phyloP scores from a whole-genome alignment of 805 yeast genomes.

The Suhomyces emberorum region DNA sequence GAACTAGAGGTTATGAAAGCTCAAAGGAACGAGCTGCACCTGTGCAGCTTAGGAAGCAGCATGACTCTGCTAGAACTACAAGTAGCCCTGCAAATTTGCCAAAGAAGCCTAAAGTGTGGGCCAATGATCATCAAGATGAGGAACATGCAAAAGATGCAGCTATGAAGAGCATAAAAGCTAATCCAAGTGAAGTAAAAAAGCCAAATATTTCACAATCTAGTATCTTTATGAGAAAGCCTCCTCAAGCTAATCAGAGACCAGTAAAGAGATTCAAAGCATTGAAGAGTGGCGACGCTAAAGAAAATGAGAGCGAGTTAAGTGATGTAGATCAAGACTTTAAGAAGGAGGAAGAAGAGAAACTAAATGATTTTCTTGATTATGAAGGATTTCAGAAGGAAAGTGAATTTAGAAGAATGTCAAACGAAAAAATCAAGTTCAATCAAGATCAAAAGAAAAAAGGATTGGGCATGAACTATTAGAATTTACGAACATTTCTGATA shows the following conservation, averaged over 20 bases:
- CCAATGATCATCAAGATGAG: not conserved
- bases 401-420: conserved; percentile 5
- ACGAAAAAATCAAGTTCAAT: conserved; percentile 3
- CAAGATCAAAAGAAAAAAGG: conserved; percentile 2
- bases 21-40: not conserved
- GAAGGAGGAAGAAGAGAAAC: conserved; percentile 10
- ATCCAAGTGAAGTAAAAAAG: not conserved
- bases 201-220: not conserved
- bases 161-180: too few species aligned
- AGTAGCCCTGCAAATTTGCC: not conserved
- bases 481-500: too few species aligned
- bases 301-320: conserved; percentile 23
- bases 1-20: not conserved
- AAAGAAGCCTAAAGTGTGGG: not conserved
- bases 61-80: not conserved
- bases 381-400: conserved; percentile 9
- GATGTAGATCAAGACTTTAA: conserved; percentile 21
- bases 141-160: too few species aligned
- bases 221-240: conserved; percentile 11
- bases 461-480: conserved; percentile 8
- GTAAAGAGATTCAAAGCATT: conserved; percentile 1
- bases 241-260: conserved; percentile 1
- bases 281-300: conserved; percentile 4
- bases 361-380: conserved; percentile 9
- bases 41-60: not conserved